Evolutionary conservation across 805 yeast species (phyloP), one percentile per base, ranked within the genome.

Genomic region (Kluyveromyces siamensis): DNA sequence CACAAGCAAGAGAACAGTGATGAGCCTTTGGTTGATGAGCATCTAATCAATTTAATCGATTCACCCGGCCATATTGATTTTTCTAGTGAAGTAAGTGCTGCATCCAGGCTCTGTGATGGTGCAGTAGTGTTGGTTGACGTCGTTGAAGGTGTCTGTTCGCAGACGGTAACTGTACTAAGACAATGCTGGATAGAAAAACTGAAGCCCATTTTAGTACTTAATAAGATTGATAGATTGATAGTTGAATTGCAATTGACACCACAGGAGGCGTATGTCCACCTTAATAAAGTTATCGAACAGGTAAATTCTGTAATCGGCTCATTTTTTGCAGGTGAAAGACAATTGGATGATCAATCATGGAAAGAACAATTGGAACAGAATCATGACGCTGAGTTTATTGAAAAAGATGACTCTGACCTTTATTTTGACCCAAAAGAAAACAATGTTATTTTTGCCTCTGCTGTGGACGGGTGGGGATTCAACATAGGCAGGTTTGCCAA

Each of bases 21-120:
- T 10, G 82, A 67, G 50, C 73, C 74, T 18, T 50, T 69, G n/a
- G 76, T 83, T 38, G 79, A 79, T 40, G 96, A 93, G 60, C 86
- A 87, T 66, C 70, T 93, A 48, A 84, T 93, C 61, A 93, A 93
- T 62, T 75, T 93, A 58, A 91, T 93, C 50, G 99, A 93, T 67
- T 91, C 98, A 0, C 99, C 99, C 0, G 99, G 99, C n/a, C 99
- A 93, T 60, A 88, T 93, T 51, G 99, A 93, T 68, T 93, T 93
- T 65, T 84, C 96, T 1, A 84, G 95, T 11, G 99, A 93, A 62
- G 99, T 93, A 0, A 87, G 96, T 27, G 87, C 96, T 0, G 96
- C 98, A 1, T 89, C 98, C 1, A 75, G 99, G 59, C 72, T 93
- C 41, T 93, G 98, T 70, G 99, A 93, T 63, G 98, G 98, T 41